A percentile compares a stretch with the other conserved stretches of the same genome.
These are phyloP conservation scores for Naganishia kalamii DNA, from an alignment of 768 basidiomycete species.

Conservation along the genomic window DNA sequence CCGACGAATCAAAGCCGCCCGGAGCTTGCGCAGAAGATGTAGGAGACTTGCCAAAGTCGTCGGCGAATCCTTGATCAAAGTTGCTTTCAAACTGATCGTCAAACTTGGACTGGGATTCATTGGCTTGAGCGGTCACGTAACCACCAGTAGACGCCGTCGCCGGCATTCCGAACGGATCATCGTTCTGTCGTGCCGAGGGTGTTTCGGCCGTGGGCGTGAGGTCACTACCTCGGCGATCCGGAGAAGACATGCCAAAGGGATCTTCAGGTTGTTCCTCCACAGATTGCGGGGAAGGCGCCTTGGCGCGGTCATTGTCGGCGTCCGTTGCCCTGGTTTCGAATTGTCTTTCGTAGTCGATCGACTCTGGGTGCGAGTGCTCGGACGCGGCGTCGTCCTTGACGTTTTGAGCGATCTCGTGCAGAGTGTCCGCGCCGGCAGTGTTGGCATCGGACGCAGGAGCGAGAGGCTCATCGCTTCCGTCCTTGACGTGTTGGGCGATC, in stretches of 20 bases:
- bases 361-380: background rate
- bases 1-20: background rate
- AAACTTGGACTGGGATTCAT: constrained; percentile 9
- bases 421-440: too few species aligned
- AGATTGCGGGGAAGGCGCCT: background rate
- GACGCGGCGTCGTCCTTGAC: background rate
- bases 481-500: constrained; percentile 13
- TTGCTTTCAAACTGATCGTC: constrained; percentile 28
- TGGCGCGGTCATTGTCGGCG: constrained; percentile 16
- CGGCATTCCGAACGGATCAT: constrained; percentile 23
- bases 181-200: background rate
- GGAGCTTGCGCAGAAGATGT: too few species aligned
- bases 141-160: constrained; percentile 5
- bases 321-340: background rate
- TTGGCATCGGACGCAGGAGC: background rate
- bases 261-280: constrained; percentile 7
- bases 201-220: background rate
- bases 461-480: background rate
- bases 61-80: constrained; percentile 39
- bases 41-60: constrained; percentile 39
- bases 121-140: background rate
- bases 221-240: background rate
- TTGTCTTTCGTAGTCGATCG: background rate
- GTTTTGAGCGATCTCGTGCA: too few species aligned
- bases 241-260: constrained; percentile 31